Percentiles rank a stretch among this genome's conserved stretches.
Conservation (phyloP, 2,329 filamentous ascomycete species). For the Alternaria rosae region DNA sequence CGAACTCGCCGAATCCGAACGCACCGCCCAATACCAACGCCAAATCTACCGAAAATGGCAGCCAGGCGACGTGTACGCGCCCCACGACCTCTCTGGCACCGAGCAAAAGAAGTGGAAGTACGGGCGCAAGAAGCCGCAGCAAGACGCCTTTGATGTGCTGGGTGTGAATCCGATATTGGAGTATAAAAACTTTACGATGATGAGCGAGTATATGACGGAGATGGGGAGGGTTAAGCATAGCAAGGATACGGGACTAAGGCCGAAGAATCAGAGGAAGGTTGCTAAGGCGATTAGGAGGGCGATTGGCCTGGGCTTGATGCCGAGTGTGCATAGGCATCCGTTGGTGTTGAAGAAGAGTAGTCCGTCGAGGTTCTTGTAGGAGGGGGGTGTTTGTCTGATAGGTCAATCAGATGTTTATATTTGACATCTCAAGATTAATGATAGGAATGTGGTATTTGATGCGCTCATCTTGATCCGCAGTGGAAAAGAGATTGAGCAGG, state of each 20-base stretch:
- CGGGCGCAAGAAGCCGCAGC: conserved; percentile 55
- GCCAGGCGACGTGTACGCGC: conserved; percentile 85
- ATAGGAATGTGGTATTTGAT: not conserved
- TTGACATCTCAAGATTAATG: not conserved
- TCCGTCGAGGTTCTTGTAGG: conserved; percentile 31
- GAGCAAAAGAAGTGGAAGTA: conserved; percentile 85
- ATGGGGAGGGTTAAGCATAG: conserved; percentile 85
- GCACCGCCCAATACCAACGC: conserved; percentile 60
- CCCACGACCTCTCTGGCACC: conserved; percentile 78
- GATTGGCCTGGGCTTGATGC: conserved; percentile 90
- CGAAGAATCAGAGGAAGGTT: conserved; percentile 90
- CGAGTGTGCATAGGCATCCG: conserved; percentile 88
- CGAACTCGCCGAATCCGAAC: conserved; percentile 39
- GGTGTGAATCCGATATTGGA: conserved; percentile 81
- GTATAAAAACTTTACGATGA: conserved; percentile 95
- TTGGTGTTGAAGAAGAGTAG: conserved; percentile 42
- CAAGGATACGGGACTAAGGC: conserved; percentile 78
- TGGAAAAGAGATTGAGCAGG: not conserved
- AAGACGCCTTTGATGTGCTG: conserved; percentile 80
- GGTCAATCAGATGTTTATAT: not conserved
- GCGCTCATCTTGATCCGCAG: not conserved
- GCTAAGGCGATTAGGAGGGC: conserved; percentile 90
- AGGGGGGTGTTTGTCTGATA: not conserved
- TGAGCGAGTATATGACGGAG: conserved; percentile 85
- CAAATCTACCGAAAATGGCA: conserved; percentile 76